These are phyloP conservation scores for Tylopilus orsonianus DNA, from an alignment of 1,284 basidiomycete species.

Conservation along the genomic window DNA sequence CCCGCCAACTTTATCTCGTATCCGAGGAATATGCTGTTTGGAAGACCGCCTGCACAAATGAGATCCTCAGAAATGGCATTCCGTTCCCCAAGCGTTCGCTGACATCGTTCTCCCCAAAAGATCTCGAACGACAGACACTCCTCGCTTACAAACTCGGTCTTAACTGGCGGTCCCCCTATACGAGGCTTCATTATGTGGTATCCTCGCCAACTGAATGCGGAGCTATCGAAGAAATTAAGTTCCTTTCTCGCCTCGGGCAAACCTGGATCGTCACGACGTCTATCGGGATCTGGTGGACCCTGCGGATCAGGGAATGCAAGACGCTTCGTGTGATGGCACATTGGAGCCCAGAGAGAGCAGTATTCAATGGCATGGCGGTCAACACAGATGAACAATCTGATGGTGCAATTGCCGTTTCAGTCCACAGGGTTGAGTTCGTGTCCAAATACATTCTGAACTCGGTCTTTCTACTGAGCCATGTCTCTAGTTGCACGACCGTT, in stretches of 20 bases:
- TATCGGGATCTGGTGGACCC: slow-evolving; percentile 55
- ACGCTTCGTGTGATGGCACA: slow-evolving; percentile 34
- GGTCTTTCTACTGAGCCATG: slow-evolving; percentile 10
- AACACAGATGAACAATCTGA: slow-evolving; percentile 46
- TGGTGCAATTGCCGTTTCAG: slow-evolving; percentile 48
- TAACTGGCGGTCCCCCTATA: slow-evolving; percentile 43
- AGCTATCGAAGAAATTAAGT: slow-evolving; percentile 50
- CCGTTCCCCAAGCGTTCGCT: slow-evolving; percentile 44
- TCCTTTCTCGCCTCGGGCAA: slow-evolving; percentile 45
- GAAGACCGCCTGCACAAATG: slow-evolving; percentile 46
- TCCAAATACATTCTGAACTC: not conserved
- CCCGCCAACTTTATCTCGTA: slow-evolving; percentile 42
- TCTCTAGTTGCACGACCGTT: slow-evolving; percentile 15
- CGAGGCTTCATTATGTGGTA: slow-evolving; percentile 25
- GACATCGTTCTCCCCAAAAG: slow-evolving; percentile 34
- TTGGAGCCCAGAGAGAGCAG: slow-evolving; percentile 53
- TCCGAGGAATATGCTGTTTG: slow-evolving; percentile 52
- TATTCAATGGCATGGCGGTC: slow-evolving; percentile 50
- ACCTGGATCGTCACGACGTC: slow-evolving; percentile 52
- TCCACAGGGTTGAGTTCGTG: slow-evolving; percentile 43
- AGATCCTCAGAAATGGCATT: slow-evolving; percentile 44
- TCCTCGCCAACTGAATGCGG: slow-evolving; percentile 37
- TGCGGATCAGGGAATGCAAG: slow-evolving; percentile 52
- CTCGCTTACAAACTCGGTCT: slow-evolving; percentile 43
- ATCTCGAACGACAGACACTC: slow-evolving; percentile 46